Base-by-base conservation (phyloP, 345 rosid species). In the Brassica incana region DNA sequence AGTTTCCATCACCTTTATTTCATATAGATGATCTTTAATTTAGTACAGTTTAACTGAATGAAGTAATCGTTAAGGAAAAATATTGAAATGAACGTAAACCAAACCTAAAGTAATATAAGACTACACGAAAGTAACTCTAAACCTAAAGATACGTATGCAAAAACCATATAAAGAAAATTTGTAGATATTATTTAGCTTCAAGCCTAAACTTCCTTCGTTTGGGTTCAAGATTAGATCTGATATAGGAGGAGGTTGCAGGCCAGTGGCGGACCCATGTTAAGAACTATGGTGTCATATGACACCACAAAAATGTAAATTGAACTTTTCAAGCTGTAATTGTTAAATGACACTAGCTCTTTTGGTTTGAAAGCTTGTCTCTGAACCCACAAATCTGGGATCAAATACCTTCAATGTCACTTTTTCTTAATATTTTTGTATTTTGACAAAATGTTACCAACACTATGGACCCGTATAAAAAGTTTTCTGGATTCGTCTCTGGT, bases 21-120 rank as follows among this genome's bases (percentile, higher is more conserved):
- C 63, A 9, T 29, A 16, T 1, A 63, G 6, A 60, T 38, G 29
- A 43, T 16, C 62, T 65, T 1, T n/a, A n/a, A n/a, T n/a, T n/a
- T 4, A 48, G 12, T 32, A 18, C 35, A 27, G 12, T 48, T 63
- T 25, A 14, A 23, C 0, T 9, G 59, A 60, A 72, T 18, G 35
- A 38, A 20, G 43, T 23, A 14, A 60, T 23, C 32, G 45, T 73
- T n/a, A 67, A n/a, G n/a, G n/a, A n/a, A n/a, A n/a, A n/a, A 61
- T 6, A 73, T 6, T 73, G 60, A 9, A 60, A 73, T 9, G 16
- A 62, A 73, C 9, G 40, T 73, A 43, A 73, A 62, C 56, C 8
- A 29, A 38, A 29, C 33, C 18, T 16, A 43, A 43, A 43, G 69
- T 62, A 43, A 72, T 12, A 36, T 7, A 65, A 60, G 25, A 73